phyloP scores from a whole-genome alignment of 495 filamentous ascomycete genomes.

The Oidiodendron maius region DNA sequence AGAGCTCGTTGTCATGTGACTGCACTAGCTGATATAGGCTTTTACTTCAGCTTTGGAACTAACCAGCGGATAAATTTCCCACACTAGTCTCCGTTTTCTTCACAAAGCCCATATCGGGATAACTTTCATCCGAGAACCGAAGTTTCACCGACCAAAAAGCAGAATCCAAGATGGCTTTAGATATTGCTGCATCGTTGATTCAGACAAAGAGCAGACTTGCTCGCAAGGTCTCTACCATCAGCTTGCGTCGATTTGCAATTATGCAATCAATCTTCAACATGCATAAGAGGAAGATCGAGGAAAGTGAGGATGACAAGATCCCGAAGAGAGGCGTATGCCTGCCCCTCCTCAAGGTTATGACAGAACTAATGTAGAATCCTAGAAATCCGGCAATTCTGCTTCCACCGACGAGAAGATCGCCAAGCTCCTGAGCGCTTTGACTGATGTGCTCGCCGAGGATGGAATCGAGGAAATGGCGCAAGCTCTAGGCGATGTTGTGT shows the following conservation, averaged over 20 bases:
- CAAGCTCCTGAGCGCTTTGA: constrained; percentile 12
- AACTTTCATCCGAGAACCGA: neutral
- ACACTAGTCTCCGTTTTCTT: too few relatives aligned
- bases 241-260: neutral
- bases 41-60: too few relatives aligned
- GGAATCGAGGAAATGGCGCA: constrained; percentile 12
- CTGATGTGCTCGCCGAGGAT: constrained; percentile 13
- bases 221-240: neutral
- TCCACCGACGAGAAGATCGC: constrained; percentile 9
- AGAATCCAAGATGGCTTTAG: neutral
- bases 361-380: too few relatives aligned
- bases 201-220: neutral
- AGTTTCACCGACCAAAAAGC: neutral
- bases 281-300: constrained; percentile 15
- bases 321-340: too few relatives aligned
- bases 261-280: constrained; percentile 1
- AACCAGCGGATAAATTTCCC: too few relatives aligned
- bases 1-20: neutral
- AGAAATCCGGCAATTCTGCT: too few relatives aligned
- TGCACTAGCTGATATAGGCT: too few relatives aligned
- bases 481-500: constrained; percentile 9
- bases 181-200: neutral
- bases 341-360: too few relatives aligned
- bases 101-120: neutral
- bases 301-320: neutral